These are phyloP conservation scores for Gymnopus androsaceus DNA, from an alignment of 1,284 basidiomycete species.

Conservation along the genomic window DNA sequence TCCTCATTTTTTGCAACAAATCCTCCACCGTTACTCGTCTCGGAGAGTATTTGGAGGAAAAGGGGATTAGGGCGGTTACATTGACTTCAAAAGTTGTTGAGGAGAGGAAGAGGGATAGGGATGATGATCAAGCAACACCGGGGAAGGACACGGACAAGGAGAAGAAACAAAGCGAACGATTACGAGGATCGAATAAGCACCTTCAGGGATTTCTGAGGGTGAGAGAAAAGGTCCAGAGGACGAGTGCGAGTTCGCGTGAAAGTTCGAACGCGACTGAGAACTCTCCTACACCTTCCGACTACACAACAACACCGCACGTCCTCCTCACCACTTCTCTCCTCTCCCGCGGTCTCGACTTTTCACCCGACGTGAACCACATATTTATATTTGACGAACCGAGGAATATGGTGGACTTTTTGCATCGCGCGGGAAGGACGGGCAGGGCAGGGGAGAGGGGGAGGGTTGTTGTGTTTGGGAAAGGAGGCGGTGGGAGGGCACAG, in stretches of 20 bases:
- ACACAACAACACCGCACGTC: constrained; percentile 66
- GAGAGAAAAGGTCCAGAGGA: neutral
- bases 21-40: constrained; percentile 65
- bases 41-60: constrained; percentile 55
- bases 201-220: constrained; percentile 69
- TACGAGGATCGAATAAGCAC: constrained; percentile 71
- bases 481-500: constrained; percentile 58
- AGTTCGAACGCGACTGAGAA: neutral
- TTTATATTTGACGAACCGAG: constrained; percentile 84
- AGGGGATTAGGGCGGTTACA: constrained; percentile 67
- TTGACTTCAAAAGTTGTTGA: constrained; percentile 29
- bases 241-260: neutral
- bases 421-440: constrained; percentile 83
- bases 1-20: constrained; percentile 84
- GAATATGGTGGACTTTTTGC: constrained; percentile 88
- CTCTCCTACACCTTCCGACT: neutral
- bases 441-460: constrained; percentile 66
- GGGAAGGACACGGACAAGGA: constrained; percentile 36
- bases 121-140: neutral
- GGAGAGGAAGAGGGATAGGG: constrained; percentile 20
- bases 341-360: constrained; percentile 89
- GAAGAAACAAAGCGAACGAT: constrained; percentile 51
- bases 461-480: constrained; percentile 74
- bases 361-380: constrained; percentile 72
- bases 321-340: constrained; percentile 88